Conservation (phyloP, 1,284 basidiomycete genomes). For the Boletus semigastroideus region DNA sequence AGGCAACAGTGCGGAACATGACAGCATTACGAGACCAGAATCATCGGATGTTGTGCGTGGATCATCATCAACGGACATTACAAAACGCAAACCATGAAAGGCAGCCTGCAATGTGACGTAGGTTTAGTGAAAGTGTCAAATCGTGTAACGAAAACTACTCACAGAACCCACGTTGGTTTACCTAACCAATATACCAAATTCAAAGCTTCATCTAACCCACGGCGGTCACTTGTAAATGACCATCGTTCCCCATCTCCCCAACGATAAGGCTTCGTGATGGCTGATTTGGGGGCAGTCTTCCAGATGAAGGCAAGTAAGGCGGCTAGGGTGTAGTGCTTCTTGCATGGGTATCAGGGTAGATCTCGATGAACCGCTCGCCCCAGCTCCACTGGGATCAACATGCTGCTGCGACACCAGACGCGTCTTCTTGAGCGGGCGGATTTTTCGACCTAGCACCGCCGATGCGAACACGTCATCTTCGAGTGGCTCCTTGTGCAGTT, state of each 20-base stretch:
- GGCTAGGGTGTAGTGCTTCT: conserved; percentile 36
- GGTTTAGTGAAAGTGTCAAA: conserved; percentile 9
- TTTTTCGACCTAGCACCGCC: conserved; percentile 32
- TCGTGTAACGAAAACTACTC: conserved; percentile 17
- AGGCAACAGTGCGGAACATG: conserved; percentile 1
- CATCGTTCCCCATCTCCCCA: conserved; percentile 37
- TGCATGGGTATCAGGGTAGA: conserved; percentile 36
- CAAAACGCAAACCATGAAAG: conserved; percentile 11
- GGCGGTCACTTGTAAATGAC: conserved; percentile 29
- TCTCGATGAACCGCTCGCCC: conserved; percentile 26
- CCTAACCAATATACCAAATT: conserved; percentile 2
- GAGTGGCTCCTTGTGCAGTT: conserved; percentile 9
- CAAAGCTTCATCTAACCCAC: conserved; percentile 1
- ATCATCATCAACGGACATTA: conserved; percentile 28
- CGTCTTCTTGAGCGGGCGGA: conserved; percentile 32
- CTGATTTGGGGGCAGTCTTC: conserved; percentile 37
- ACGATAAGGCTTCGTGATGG: conserved; percentile 35
- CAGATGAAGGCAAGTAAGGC: conserved; percentile 41
- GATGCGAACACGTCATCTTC: conserved; percentile 29
- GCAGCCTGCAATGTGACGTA: conserved; percentile 21
- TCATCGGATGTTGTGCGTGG: conserved; percentile 12
- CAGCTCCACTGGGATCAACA: conserved; percentile 11
- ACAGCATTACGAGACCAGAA: conserved; percentile 18
- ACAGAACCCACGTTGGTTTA: conserved; percentile 22
- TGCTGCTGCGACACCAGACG: conserved; percentile 16